Conservation (phyloP, 345 rosid genomes). For the Populus ilicifolia region DNA sequence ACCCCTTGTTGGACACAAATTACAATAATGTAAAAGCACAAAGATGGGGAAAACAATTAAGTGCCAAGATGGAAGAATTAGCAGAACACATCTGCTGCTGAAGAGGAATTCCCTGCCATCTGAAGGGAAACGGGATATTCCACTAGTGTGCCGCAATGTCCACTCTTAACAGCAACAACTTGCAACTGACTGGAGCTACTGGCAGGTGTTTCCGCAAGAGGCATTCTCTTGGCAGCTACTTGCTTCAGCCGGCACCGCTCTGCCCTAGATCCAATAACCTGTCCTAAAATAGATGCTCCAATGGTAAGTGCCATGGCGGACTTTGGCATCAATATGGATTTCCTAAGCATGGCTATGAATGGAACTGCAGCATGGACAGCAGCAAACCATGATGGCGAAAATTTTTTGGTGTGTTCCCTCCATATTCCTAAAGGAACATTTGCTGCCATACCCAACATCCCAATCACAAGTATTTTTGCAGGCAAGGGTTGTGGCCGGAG, state of each 20-base stretch:
- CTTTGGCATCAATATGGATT: conserved; percentile 88
- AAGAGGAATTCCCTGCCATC: conserved; percentile 27
- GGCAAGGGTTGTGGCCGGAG: conserved; percentile 94
- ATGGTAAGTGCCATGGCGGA: conserved; percentile 91
- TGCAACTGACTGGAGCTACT: conserved; percentile 16
- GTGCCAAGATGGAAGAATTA: conserved; percentile 18
- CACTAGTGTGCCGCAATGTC: conserved; percentile 30
- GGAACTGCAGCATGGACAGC: conserved; percentile 98
- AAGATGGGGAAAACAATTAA: not conserved
- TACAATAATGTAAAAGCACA: not conserved
- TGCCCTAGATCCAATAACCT: conserved; percentile 95
- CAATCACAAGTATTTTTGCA: conserved; percentile 69
- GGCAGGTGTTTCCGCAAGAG: conserved; percentile 14
- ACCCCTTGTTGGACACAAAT: not conserved
- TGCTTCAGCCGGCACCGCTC: conserved; percentile 73
- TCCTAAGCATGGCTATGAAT: conserved; percentile 85
- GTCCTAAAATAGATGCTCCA: conserved; percentile 83
- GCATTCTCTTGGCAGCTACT: conserved; percentile 38
- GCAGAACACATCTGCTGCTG: conserved; percentile 41
- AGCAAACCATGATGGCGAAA: conserved; percentile 77
- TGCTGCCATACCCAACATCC: conserved; percentile 91
- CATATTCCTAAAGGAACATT: conserved; percentile 90
- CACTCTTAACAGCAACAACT: conserved; percentile 22
- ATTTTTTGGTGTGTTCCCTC: conserved; percentile 91
- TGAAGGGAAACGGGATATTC: conserved; percentile 39